These are phyloP conservation scores for Lanzia echinophila DNA, from an alignment of 2,329 filamentous ascomycete genomes.

Conservation along the genomic window DNA sequence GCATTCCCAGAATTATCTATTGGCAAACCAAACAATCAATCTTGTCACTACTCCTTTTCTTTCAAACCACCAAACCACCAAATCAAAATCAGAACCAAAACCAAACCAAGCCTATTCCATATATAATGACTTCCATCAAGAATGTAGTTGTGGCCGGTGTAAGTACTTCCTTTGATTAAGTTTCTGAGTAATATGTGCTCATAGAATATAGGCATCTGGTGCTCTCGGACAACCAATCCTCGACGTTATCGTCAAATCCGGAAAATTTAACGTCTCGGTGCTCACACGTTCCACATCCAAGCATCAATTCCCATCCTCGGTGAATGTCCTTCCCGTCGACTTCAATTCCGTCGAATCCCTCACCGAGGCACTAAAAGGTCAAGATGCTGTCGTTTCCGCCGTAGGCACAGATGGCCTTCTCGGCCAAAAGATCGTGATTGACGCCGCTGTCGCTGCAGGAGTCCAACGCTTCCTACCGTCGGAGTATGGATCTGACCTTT, in stretches of 20 bases:
- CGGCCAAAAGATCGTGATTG: constrained; percentile 45
- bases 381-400: constrained; percentile 52
- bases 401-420: constrained; percentile 32
- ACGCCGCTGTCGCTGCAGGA: constrained; percentile 51
- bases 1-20: too few relatives aligned
- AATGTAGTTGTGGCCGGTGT: constrained; percentile 24
- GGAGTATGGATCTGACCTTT: constrained; percentile 44
- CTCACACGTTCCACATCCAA: constrained; percentile 36
- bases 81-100: not conserved
- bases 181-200: not conserved
- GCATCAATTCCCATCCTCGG: constrained; percentile 22
- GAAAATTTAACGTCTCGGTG: constrained; percentile 41
- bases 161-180: constrained; percentile 4
- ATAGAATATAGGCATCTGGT: constrained; percentile 18
- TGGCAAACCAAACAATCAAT: too few relatives aligned
- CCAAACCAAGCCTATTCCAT: not conserved
- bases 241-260: constrained; percentile 19
- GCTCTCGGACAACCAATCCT: constrained; percentile 22
- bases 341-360: constrained; percentile 38
- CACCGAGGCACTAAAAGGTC: constrained; percentile 42
- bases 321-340: constrained; percentile 40
- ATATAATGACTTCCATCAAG: constrained; percentile 22
- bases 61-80: not conserved
- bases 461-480: constrained; percentile 57
- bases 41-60: not conserved